A percentile compares a stretch with the other conserved stretches of the same genome.
phyloP scores from a whole-genome alignment of 148 eudicot genomes.

The Spergularia marina region DNA sequence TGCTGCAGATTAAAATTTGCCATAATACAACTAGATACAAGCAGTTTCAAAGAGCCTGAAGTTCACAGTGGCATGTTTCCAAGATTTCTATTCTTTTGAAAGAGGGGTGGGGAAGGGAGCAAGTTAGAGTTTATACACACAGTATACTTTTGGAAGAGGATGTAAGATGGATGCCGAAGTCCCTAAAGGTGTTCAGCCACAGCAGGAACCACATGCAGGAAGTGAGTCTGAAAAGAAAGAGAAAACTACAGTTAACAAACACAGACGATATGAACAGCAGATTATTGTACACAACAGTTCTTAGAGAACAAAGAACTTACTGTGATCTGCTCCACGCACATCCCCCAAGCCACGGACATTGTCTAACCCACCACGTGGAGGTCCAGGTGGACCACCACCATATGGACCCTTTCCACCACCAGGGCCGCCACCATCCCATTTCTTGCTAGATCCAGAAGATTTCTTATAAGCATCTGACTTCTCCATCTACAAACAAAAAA shows the following conservation, averaged over 20 bases:
- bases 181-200: conserved; percentile 31
- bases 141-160: not conserved
- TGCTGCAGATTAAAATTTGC: not conserved
- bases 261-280: not conserved
- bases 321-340: conserved; percentile 71
- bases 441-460: conserved; percentile 69
- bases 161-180: not conserved
- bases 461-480: conserved; percentile 82
- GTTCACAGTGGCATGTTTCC: not conserved
- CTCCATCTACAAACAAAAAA: conserved; percentile 60
- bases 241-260: conserved; percentile 4
- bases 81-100: not conserved
- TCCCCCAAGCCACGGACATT: conserved; percentile 71
- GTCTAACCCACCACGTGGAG: conserved; percentile 64
- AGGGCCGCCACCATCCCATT: conserved; percentile 97
- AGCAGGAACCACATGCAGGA: conserved; percentile 98
- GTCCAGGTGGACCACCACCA: conserved; percentile 90
- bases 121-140: not conserved
- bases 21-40: not conserved
- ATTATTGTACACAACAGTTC: not conserved
- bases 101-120: not conserved
- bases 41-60: not conserved
- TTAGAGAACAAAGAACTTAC: conserved; percentile 40
- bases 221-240: conserved; percentile 50
- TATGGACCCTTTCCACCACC: conserved; percentile 88